Evolutionary conservation across 306 rosid species (phyloP), one percentile per base, ranked within the genome.

Genomic region (Hippophae rhamnoides): DNA sequence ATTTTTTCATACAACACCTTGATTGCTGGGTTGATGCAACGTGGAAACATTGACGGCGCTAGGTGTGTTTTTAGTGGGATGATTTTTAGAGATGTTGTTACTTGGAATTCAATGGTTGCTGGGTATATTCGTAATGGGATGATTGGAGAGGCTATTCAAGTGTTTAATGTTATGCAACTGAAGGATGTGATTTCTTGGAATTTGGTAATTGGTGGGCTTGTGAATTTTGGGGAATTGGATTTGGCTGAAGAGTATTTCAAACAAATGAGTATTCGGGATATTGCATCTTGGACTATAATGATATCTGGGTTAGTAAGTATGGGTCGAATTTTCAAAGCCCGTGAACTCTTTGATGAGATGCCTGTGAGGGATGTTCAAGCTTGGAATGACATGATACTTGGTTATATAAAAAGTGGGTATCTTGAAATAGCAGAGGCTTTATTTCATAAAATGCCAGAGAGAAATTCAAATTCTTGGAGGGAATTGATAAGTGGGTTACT

Each of bases 141-240:
- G 61, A 57, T 81, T 27, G 63, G 70, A 26, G 72, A 66, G 47
- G 81, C 74, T 1, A 45, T 81, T n/a, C 12, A 5, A 23, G 56
- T 66, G 55, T 81, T 81, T 47, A 70, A 81, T 63, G 74, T 25
- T 48, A 78, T 74, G 79, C 72, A 61, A 5, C 9, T 56, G 70
- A 74, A 68, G 68, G 77, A 78, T 66, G 86, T 72, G 54, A 62
- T 81, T 62, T 81, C 86, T 10, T 81, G 79, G 86, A 81, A 81
- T 70, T 72, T 78, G 79, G 69, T 78, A 5, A 47, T 78, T 41
- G 79, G 86, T 18, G 79, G 83, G 52, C 79, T 78, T 51, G 81
- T 78, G 47, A 69, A 67, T 43, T 54, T 61, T 43, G 81, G 81
- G 52, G 66, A 65, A 12, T 26, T 67, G 45, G 77, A 55, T 59